Evolutionary conservation across 2,329 filamentous ascomycete species (phyloP), one percentile per base, ranked within the genome.

Genomic region (Exophiala spinifera): DNA sequence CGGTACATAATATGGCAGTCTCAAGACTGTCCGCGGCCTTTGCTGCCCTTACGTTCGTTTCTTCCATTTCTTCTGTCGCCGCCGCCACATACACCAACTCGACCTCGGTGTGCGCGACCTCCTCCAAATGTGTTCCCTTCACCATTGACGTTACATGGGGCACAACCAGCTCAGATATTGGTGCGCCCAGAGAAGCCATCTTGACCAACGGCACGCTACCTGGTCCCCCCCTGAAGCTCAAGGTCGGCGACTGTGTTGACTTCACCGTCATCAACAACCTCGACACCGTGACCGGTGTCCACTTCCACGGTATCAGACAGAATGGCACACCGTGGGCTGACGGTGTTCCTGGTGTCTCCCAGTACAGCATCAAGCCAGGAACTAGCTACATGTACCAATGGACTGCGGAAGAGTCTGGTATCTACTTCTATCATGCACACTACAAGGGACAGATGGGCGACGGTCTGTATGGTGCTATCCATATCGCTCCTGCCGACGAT

Each of bases 241-340:
- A 88, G 61, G 83, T 88, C 60, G 87, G 86, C 17, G 89, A 94
- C 63, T 82, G 79, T 1, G 69, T 94, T 7, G 69, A 89, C 51
- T 81, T 91, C 40, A 82, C 88, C 28, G 76, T 90, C 47, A 73
- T 82, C 61, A 92, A 92, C 63, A 76, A 79, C 19, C 81, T 87
- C 0, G 73, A 75, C 11, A 87, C 90, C 61, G 69, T 80, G 61
- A 80, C 78, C 11, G 86, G 85, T 34, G 75, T 91, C 4, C 88
- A 92, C 66, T 91, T 88, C 68, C 88, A 92, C 62, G 88, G 88
- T 14, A 77, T 92, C 59, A 89, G 83, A 65, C 87, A 90, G 66
- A 88, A 88, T 61, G 86, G 86, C 10, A 88, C 86, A 0, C 88
- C 83, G 55, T 78, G 78, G 53, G 88, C 89, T 84, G 88, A 92